phyloP scores from a whole-genome alignment of 768 basidiomycete genomes.

The Mycena metata region DNA sequence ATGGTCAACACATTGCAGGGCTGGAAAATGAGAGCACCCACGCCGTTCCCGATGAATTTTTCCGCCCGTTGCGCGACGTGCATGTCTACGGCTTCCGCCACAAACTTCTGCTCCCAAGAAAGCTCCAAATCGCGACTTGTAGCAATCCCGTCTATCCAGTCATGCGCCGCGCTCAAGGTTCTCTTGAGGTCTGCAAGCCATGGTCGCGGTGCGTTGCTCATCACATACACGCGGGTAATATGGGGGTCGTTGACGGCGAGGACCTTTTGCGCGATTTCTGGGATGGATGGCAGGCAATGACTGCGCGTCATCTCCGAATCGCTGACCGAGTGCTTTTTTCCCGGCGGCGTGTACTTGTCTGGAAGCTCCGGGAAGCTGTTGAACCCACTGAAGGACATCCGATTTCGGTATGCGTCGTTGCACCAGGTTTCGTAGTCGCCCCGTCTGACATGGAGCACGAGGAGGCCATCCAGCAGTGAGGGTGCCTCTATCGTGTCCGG shows the following conservation, averaged over 20 bases:
- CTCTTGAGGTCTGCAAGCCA: constrained; percentile 64
- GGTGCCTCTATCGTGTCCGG: constrained; percentile 30
- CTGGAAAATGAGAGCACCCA: constrained; percentile 48
- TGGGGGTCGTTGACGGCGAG: constrained; percentile 24
- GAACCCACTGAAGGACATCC: constrained; percentile 64
- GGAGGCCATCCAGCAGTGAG: constrained; percentile 58
- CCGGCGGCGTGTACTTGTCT: constrained; percentile 56
- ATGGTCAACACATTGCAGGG: not conserved
- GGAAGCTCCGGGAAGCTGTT: constrained; percentile 66
- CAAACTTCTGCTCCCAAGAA: constrained; percentile 67
- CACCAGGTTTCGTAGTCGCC: constrained; percentile 71
- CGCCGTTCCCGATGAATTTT: constrained; percentile 79
- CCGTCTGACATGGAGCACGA: constrained; percentile 69
- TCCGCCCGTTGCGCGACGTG: constrained; percentile 73
- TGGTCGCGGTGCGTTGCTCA: constrained; percentile 70
- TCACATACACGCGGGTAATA: constrained; percentile 67
- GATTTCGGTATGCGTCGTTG: constrained; percentile 51
- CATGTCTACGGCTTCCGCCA: constrained; percentile 77
- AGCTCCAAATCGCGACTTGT: constrained; percentile 69
- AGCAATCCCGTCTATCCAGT: constrained; percentile 63
- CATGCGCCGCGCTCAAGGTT: constrained; percentile 51
- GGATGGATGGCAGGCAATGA: constrained; percentile 68
- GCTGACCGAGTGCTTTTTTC: constrained; percentile 12
- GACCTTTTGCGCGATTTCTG: constrained; percentile 62
- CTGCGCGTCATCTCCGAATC: constrained; percentile 32